Evolutionary conservation across 1,284 basidiomycete genomes (phyloP), one percentile per base, ranked within the genome.

Genomic region (Moesziomyces parantarcticus): DNA sequence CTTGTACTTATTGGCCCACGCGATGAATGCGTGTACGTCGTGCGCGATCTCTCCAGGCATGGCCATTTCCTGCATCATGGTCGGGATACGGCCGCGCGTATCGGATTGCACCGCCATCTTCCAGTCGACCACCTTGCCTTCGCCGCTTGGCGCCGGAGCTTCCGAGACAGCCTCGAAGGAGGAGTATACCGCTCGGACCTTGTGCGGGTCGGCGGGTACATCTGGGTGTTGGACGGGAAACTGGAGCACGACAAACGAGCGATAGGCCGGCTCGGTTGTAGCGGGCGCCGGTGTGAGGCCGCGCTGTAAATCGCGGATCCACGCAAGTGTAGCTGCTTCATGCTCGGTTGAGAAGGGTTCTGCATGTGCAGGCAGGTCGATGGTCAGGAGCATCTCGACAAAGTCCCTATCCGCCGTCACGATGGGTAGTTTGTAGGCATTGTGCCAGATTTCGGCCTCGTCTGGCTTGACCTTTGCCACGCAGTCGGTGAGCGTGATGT

Each of bases 61-160:
- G 21, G 69, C 52, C 59, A 71, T 60, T 39, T 81, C 79, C 57
- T 81, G 79, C 61, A 79, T 52, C 50, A 76, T 60, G 26, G 65
- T 62, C 0, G 80, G 80, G 32, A 82, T 75, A 18, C 54, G 58
- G 14, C 80, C 80, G n/a, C 59, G 23, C 0, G 79, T 63, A 40
- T 82, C 79, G 11, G 77, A 76, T 47, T 82, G 80, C 3, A 67
- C 51, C 20, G 76, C 52, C 77, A 82, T 79, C 29, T 77, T 77
- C 69, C 66, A 72, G 21, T 63, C 40, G 22, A 62, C 58, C 3
- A 48, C 44, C 25, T 54, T 50, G 44, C 4, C 41, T 26, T 48
- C 11, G 5, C 34, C 45, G 5, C 26, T 29, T 13, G 44, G 11
- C 0, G 50, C 23, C 23, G 52, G 45, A 1, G 50, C 67, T 48